Evolutionary conservation across 352 stramenopile species (phyloP).

Genomic region (Globisporangium middletonii): DNA sequence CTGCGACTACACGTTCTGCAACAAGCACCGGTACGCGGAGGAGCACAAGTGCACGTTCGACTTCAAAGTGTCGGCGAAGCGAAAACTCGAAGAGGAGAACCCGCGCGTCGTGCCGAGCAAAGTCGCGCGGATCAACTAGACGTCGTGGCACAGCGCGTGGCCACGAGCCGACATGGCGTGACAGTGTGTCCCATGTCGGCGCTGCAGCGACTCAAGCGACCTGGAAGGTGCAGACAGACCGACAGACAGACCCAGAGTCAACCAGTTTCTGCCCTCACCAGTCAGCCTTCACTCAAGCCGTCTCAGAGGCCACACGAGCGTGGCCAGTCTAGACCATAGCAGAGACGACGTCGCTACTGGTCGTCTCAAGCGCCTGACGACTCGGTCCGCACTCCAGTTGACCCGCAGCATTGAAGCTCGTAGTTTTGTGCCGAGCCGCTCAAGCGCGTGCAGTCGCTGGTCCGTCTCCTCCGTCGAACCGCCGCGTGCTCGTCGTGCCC

Average conservation of each 20-base stretch:
- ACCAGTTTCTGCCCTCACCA: no score
- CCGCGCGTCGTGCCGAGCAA: conserved; percentile 73
- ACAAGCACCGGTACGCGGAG: conserved; percentile 86
- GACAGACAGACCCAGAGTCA: no score
- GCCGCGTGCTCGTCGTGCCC: not conserved
- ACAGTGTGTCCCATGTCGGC: no score
- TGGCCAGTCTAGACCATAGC: no score
- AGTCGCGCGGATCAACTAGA: conserved; percentile 84
- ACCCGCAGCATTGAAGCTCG: not conserved
- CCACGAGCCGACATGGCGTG: no score
- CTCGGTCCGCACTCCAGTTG: not conserved
- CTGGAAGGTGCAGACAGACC: not conserved
- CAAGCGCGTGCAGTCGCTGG: no score
- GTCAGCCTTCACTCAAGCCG: no score
- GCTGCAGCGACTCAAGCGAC: no score
- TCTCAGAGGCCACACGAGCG: no score
- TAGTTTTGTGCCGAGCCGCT: no score
- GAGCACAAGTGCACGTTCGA: conserved; percentile 86
- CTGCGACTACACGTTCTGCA: conserved; percentile 89
- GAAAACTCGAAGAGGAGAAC: conserved; percentile 80
- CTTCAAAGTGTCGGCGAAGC: conserved; percentile 80
- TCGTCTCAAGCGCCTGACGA: not conserved
- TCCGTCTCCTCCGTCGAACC: no score
- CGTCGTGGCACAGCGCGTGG: not conserved
- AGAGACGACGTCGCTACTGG: no score